A percentile compares a stretch with the other conserved stretches of the same genome.
phyloP scores from a whole-genome alignment of 1,284 basidiomycete species.

The Cystobasidium slooffiae region DNA sequence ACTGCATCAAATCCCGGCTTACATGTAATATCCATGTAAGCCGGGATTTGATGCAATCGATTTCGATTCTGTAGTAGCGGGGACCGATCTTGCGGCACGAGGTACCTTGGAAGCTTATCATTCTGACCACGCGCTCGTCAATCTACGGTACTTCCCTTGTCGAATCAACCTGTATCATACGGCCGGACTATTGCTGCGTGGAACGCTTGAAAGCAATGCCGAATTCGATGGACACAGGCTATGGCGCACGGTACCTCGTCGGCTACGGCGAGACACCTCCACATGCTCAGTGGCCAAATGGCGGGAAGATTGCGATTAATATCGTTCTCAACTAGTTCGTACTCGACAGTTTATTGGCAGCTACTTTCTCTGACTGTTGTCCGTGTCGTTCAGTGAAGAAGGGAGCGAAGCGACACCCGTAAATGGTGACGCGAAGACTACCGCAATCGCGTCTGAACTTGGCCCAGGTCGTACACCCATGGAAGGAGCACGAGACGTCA shows the following conservation, averaged over 20 bases:
- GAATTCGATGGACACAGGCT: conserved; percentile 12
- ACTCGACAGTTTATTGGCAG: not conserved
- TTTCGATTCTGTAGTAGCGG: too few species aligned
- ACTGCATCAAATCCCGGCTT: too few species aligned
- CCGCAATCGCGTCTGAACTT: conserved; percentile 53
- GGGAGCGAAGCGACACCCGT: conserved; percentile 53
- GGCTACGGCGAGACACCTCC: conserved; percentile 53
- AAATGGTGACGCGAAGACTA: conserved; percentile 53
- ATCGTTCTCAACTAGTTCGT: conserved; percentile 48
- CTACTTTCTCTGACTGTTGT: not conserved
- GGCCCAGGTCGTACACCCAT: conserved; percentile 46
- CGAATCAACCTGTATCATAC: too few species aligned
- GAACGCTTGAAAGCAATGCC: not conserved
- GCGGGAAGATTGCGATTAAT: conserved; percentile 54
- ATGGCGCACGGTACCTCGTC: not conserved
- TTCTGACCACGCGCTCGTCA: too few species aligned
- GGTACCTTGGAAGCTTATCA: too few species aligned
- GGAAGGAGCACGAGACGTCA: conserved; percentile 26
- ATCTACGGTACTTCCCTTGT: too few species aligned
- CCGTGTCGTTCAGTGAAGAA: conserved; percentile 48
- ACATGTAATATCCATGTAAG: too few species aligned
- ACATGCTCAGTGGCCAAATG: conserved; percentile 53
- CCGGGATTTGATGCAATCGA: too few species aligned
- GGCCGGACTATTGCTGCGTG: too few species aligned
- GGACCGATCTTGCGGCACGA: too few species aligned